Base-by-base conservation (phyloP, 345 rosid genomes). In the Corchorus capsularis region DNA sequence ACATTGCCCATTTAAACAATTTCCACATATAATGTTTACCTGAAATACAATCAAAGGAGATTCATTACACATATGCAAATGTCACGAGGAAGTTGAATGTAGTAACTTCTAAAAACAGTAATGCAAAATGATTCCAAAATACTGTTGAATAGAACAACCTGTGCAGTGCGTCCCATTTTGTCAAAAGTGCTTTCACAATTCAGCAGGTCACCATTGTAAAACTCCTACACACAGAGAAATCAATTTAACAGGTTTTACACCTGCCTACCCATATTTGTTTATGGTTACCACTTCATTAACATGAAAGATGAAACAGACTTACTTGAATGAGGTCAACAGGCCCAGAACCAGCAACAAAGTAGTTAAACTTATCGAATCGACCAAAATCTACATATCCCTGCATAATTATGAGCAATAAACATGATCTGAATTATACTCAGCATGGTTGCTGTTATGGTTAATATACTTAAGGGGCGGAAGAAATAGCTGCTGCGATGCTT, bases 301-400 rank as follows among this genome's bases (percentile, higher is more conserved):
- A 54, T 53, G 19, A 4, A 65, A 8, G 50, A 57, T 16, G 43
- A 55, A 73, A 53, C 6, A 34, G 32, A 63, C 89, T 83, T 79
- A 93, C 98, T 79, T 93, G 99, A 79, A 89, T 87, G 78, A 92
- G 92, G 79, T 91, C 83, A 27, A 82, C 82, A 55, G 79, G 74
- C 67, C 91, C 93, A 54, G 92, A 84, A 71, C 94, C 87, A 78
- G 92, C 78, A 41, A 79, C 80, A 79, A 93, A 93, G 83, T 88
- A 79, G 87, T 89, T 88, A 77, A 86, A 85, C 62, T 84, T 78
- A 73, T 89, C 90, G 82, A 85, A 96, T 78, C 87, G 70, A 46
- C 97, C 98, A 83, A 88, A 96, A 83, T 84, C 90, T 72, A 93
- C 85, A 85, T 92, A 96, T 69, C 99, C 98, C 98, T 96, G 93